Percentiles rank a stretch among this genome's conserved stretches.
phyloP scores from a whole-genome alignment of 2,329 filamentous ascomycete genomes.

The Bipolaris bicolor region DNA sequence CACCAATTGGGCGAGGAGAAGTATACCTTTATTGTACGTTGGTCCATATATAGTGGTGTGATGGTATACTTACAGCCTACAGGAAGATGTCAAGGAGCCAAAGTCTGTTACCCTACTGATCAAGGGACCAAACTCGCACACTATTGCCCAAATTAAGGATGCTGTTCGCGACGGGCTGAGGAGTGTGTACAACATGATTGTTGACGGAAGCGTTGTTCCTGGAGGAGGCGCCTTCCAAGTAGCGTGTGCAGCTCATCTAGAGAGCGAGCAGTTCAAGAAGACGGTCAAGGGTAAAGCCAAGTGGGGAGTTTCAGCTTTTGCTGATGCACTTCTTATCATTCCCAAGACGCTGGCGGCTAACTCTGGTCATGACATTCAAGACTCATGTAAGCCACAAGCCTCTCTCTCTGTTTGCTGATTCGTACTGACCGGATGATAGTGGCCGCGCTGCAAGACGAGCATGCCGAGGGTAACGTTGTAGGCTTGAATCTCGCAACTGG shows the following conservation, averaged over 20 bases:
- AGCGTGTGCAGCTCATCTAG: constrained; percentile 84
- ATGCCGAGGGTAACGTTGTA: constrained; percentile 80
- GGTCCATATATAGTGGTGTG: neutral
- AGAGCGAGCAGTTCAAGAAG: constrained; percentile 84
- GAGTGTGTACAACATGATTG: constrained; percentile 99
- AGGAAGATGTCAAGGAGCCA: constrained; percentile 95
- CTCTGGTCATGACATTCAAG: constrained; percentile 94
- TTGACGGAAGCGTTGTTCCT: constrained; percentile 94
- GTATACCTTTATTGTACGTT: constrained; percentile 80
- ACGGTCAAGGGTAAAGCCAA: constrained; percentile 97
- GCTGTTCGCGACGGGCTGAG: constrained; percentile 93
- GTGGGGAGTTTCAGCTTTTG: constrained; percentile 92
- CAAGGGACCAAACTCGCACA: constrained; percentile 97
- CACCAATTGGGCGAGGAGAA: constrained; percentile 98
- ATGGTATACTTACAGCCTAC: constrained; percentile 27
- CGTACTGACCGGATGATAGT: constrained; percentile 59
- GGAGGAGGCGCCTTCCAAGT: constrained; percentile 96
- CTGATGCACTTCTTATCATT: constrained; percentile 91
- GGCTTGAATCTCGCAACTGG: constrained; percentile 87
- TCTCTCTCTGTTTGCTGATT: constrained; percentile 8
- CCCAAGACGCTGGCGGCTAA: constrained; percentile 98
- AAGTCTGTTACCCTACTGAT: constrained; percentile 98
- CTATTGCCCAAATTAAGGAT: constrained; percentile 95
- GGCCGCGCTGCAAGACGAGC: constrained; percentile 84
- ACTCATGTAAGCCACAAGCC: constrained; percentile 71